Conservation (phyloP, 345 rosid genomes). For the Atalantia buxifolia region DNA sequence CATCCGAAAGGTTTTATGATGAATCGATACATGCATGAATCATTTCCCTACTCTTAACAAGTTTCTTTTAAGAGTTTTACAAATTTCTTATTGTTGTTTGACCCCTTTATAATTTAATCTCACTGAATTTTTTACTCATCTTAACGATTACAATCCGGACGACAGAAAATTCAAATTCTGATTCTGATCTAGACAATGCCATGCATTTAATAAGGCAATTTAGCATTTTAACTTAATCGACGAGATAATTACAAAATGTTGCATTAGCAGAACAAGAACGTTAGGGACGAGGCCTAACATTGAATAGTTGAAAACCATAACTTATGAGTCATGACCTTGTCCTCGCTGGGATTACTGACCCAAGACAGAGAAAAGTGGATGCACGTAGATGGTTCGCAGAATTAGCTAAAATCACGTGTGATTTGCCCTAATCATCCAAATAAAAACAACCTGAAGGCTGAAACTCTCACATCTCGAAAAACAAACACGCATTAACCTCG, state of each 20-base stretch:
- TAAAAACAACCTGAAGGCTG: not conserved
- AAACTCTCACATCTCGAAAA: not conserved
- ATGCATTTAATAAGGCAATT: too few relatives aligned
- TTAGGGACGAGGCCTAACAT: not conserved
- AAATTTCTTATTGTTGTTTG: not conserved
- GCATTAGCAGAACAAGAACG: too few relatives aligned
- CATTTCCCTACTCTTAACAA: not conserved
- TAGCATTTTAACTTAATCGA: too few relatives aligned
- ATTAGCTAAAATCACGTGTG: not conserved
- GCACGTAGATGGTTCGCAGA: not conserved
- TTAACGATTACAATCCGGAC: not conserved
- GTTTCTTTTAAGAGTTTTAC: not conserved
- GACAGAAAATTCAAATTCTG: too few relatives aligned
- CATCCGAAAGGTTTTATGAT: not conserved
- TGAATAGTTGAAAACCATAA: not conserved
- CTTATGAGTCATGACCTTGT: too few relatives aligned
- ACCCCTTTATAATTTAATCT: not conserved
- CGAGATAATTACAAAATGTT: too few relatives aligned
- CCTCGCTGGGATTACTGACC: not conserved
- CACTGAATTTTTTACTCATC: not conserved
- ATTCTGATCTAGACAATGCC: too few relatives aligned
- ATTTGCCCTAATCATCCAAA: not conserved
- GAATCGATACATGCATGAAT: not conserved
- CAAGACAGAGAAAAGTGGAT: not conserved
- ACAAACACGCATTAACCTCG: not conserved